These are phyloP conservation scores for Rhodamnia rubescens DNA, from an alignment of 345 rosid species.

Conservation along the genomic window DNA sequence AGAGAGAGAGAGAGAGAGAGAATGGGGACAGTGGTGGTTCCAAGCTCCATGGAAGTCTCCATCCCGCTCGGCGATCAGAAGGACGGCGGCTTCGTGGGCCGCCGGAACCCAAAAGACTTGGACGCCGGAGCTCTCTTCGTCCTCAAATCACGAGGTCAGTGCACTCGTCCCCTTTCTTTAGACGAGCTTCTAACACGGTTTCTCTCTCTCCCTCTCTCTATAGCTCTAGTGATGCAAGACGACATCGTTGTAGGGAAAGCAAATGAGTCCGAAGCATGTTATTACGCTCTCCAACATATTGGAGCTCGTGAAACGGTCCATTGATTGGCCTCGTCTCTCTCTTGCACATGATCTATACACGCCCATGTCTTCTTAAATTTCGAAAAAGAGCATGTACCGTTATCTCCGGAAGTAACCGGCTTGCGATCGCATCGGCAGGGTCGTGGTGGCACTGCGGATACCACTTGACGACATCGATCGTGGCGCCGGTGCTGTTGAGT, in stretches of 20 bases:
- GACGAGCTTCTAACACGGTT: background rate
- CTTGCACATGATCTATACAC: too few species aligned
- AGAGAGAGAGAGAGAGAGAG: background rate
- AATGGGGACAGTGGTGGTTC: background rate
- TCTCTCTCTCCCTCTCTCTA: background rate
- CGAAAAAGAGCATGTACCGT: background rate
- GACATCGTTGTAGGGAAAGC: background rate
- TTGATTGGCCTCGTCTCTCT: background rate
- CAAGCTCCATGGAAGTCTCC: slow-evolving; percentile 2
- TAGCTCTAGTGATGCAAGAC: background rate
- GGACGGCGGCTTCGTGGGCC: background rate
- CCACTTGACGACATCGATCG: slow-evolving; percentile 31
- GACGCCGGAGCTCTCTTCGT: slow-evolving; percentile 27
- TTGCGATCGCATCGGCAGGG: background rate
- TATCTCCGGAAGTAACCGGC: background rate
- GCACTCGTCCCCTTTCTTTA: background rate
- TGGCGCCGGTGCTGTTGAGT: slow-evolving; percentile 19
- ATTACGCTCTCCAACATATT: background rate
- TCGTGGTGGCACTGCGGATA: slow-evolving; percentile 33
- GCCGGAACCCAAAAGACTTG: background rate
- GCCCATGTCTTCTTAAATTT: background rate
- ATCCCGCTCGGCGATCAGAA: background rate
- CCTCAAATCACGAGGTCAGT: slow-evolving; percentile 18
- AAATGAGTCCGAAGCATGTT: background rate
- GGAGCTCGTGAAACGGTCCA: background rate